A percentile compares a stretch with the other conserved stretches of the same genome.
Conservation (phyloP, 148 eudicot species). For the Amaranthus palmeri region DNA sequence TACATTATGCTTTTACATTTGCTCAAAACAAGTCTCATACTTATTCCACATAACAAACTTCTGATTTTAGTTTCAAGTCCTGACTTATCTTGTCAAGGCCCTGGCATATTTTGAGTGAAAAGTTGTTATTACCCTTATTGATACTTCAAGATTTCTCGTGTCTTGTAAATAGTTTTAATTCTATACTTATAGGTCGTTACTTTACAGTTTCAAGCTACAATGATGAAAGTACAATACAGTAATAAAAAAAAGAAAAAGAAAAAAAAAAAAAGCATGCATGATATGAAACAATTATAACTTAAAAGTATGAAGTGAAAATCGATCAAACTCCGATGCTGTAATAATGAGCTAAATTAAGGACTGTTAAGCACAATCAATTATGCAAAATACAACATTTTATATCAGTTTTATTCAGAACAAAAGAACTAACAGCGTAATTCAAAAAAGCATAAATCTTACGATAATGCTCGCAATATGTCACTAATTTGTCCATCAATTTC, state of each 20-base stretch:
- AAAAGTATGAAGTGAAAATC: not conserved
- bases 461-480: conserved; percentile 81
- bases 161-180: too few relatives aligned
- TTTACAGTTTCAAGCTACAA: not conserved
- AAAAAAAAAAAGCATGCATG: not conserved
- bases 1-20: too few relatives aligned
- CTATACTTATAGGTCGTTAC: too few relatives aligned
- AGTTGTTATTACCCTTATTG: too few relatives aligned
- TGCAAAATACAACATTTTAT: not conserved
- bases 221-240: not conserved
- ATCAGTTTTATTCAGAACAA: not conserved
- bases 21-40: too few relatives aligned
- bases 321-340: not conserved
- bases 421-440: not conserved
- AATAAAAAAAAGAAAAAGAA: too few relatives aligned
- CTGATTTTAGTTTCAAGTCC: too few relatives aligned
- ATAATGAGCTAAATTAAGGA: not conserved
- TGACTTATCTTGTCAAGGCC: too few relatives aligned
- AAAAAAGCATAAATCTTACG: conserved; percentile 46
- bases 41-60: too few relatives aligned
- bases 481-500: conserved; percentile 86
- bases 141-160: too few relatives aligned
- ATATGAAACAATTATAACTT: conserved; percentile 5
- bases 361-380: too few relatives aligned
- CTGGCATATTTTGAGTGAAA: too few relatives aligned